These are phyloP conservation scores for Apiospora marii DNA, from an alignment of 2,329 filamentous ascomycete species.

Conservation along the genomic window DNA sequence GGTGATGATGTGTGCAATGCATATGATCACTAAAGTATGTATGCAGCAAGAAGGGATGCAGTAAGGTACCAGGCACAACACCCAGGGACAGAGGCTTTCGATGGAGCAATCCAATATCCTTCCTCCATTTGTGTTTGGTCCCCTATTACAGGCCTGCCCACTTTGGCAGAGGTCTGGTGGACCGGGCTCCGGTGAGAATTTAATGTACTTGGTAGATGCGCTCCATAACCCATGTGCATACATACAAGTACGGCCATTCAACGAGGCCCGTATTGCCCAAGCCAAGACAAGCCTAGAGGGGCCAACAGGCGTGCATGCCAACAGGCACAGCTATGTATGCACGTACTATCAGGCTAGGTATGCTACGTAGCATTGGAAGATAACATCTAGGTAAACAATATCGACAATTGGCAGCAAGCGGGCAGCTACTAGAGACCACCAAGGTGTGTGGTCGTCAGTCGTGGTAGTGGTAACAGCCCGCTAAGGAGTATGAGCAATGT, in stretches of 20 bases:
- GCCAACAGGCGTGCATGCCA: background rate
- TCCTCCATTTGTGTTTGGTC: slow-evolving; percentile 6
- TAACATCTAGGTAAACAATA: background rate
- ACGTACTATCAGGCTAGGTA: background rate
- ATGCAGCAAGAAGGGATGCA: background rate
- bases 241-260: background rate
- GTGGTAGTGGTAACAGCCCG: background rate
- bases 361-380: background rate
- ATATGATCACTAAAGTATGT: background rate
- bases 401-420: background rate
- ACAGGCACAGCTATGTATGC: background rate
- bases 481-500: background rate
- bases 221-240: slow-evolving; percentile 3
- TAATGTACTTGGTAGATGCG: background rate
- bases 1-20: background rate
- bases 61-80: slow-evolving; percentile 14
- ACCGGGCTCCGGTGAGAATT: background rate
- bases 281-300: background rate
- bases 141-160: slow-evolving; percentile 16
- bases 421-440: background rate
- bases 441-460: background rate
- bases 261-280: background rate
- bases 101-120: slow-evolving; percentile 19
- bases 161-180: background rate
- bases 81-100: background rate